Evolutionary conservation across 1,139 yeast species (phyloP).

Genomic region (Sporopachydermia cereana): DNA sequence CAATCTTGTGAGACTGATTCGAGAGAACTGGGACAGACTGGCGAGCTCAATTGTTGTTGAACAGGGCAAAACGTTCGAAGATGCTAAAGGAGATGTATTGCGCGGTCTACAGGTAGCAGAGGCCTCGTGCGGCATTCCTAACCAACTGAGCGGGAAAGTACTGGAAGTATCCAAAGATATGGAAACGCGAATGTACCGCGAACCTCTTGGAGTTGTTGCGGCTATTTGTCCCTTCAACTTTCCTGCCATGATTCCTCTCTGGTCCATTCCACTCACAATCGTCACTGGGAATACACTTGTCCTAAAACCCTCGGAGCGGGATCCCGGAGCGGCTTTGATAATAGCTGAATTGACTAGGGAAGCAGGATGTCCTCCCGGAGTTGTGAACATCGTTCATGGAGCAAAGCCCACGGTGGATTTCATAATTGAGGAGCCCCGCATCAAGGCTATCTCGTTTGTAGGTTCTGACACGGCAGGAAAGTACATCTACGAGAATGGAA

Average conservation of each 20-base stretch:
- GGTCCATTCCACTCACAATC: constrained; percentile 68
- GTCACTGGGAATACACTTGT: constrained; percentile 74
- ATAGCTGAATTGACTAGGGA: constrained; percentile 62
- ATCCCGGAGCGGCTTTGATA: constrained; percentile 70
- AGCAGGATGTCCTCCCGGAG: constrained; percentile 77
- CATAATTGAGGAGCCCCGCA: constrained; percentile 62
- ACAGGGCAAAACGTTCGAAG: constrained; percentile 72
- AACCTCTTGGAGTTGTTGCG: constrained; percentile 52
- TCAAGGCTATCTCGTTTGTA: constrained; percentile 69
- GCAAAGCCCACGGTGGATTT: constrained; percentile 67
- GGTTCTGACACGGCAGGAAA: constrained; percentile 72
- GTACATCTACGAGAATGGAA: constrained; percentile 57
- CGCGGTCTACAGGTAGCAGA: constrained; percentile 80
- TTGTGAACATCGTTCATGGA: constrained; percentile 65
- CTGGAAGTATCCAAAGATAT: constrained; percentile 64
- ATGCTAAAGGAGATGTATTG: constrained; percentile 70
- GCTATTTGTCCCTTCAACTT: constrained; percentile 70
- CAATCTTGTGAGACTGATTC: constrained; percentile 55
- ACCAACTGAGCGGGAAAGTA: constrained; percentile 53
- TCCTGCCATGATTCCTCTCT: constrained; percentile 81
- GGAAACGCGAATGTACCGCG: constrained; percentile 71
- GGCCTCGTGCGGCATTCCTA: constrained; percentile 39
- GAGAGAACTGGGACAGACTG: constrained; percentile 57
- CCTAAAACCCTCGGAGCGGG: constrained; percentile 66
- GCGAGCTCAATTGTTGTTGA: constrained; percentile 66